A percentile compares a stretch with the other conserved stretches of the same genome.
These are phyloP conservation scores for Poronia punctata DNA, from an alignment of 495 filamentous ascomycete species.

Conservation along the genomic window DNA sequence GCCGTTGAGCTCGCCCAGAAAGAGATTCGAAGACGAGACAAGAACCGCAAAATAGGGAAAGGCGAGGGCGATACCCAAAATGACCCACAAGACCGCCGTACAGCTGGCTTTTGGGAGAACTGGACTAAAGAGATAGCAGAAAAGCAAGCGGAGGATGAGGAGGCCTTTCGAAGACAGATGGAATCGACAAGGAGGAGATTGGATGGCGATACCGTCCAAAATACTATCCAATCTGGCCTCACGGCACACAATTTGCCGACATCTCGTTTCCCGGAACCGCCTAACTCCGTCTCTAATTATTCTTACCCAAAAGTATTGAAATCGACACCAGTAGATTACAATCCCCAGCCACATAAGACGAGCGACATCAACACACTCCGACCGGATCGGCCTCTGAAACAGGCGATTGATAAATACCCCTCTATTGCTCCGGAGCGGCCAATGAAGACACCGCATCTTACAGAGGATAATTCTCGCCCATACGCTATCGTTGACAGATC, in stretches of 20 bases:
- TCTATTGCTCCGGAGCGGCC: conserved; percentile 16
- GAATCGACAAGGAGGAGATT: conserved; percentile 36
- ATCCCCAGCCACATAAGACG: conserved; percentile 12
- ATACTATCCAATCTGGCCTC: conserved; percentile 2
- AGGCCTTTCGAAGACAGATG: conserved; percentile 43
- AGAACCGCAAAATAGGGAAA: conserved; percentile 47
- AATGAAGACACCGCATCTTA: conserved; percentile 18
- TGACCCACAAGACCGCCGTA: conserved; percentile 50
- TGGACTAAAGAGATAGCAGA: conserved; percentile 34
- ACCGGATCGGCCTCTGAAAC: conserved; percentile 44
- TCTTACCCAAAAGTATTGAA: conserved; percentile 44
- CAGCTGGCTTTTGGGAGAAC: conserved; percentile 57
- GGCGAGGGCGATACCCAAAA: conserved; percentile 47
- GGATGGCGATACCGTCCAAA: conserved; percentile 24
- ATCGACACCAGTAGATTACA: conserved; percentile 37
- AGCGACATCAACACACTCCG: conserved; percentile 13
- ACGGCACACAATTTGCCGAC: neutral
- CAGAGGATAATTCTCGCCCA: neutral
- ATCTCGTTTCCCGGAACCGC: neutral
- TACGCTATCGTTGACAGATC: conserved; percentile 3
- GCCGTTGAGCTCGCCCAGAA: conserved; percentile 70
- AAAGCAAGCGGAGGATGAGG: conserved; percentile 33
- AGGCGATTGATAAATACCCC: conserved; percentile 10
- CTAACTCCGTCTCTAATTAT: conserved; percentile 24
- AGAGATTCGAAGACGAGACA: conserved; percentile 64